phyloP scores from a whole-genome alignment of 1,139 yeast species.

The Taphrina wiesneri region DNA sequence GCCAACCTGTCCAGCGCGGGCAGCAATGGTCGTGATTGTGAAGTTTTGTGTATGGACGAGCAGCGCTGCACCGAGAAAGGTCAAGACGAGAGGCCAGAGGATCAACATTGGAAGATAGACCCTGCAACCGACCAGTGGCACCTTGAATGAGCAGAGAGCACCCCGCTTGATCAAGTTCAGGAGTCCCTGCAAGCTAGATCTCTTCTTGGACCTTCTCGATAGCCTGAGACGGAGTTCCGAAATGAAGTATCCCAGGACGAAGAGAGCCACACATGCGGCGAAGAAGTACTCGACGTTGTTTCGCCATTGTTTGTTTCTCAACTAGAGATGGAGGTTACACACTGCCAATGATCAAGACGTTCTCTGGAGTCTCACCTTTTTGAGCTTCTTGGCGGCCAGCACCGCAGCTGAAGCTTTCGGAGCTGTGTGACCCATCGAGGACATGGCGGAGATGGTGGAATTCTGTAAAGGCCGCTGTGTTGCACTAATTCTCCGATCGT shows the following conservation, averaged over 20 bases:
- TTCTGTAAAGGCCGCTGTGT: neutral
- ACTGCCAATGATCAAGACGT: neutral
- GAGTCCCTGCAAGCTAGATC: neutral
- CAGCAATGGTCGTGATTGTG: neutral
- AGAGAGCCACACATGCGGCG: slow-evolving; percentile 15
- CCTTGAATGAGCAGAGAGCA: slow-evolving; percentile 8
- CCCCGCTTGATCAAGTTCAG: slow-evolving; percentile 1
- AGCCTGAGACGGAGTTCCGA: neutral
- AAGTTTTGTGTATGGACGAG: neutral
- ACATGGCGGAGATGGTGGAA: neutral
- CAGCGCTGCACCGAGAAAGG: neutral
- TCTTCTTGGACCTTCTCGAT: neutral
- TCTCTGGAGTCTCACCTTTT: neutral
- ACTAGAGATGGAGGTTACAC: neutral
- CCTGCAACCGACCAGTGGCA: neutral
- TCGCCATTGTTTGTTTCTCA: slow-evolving; percentile 6
- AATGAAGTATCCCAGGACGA: neutral
- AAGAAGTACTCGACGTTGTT: slow-evolving; percentile 16
- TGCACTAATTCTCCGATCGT: no score
- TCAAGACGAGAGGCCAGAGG: neutral
- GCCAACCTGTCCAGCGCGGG: slow-evolving; percentile 43
- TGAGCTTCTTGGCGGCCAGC: neutral
- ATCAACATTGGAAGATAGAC: slow-evolving; percentile 2
- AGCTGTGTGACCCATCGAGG: neutral
- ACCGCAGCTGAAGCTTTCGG: neutral